phyloP scores from a whole-genome alignment of 1,139 yeast genomes.

The Hemisphaericaspora subhashii region DNA sequence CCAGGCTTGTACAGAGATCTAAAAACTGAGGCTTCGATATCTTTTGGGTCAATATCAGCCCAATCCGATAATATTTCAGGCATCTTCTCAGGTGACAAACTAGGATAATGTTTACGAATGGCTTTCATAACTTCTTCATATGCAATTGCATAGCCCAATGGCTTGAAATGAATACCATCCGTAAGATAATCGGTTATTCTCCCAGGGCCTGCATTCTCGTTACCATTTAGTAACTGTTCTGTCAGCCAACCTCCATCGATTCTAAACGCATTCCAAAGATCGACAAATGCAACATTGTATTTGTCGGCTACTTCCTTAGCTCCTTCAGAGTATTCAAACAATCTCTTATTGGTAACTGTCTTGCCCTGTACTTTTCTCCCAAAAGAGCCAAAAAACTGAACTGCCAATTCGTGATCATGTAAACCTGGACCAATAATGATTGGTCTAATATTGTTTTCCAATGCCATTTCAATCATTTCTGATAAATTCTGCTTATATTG shows the following conservation, averaged over 20 bases:
- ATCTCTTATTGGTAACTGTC: constrained; percentile 25
- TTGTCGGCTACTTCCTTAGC: constrained; percentile 46
- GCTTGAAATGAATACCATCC: constrained; percentile 73
- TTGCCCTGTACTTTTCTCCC: constrained; percentile 13
- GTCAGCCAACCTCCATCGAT: constrained; percentile 18
- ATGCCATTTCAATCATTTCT: constrained; percentile 38
- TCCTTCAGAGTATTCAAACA: constrained; percentile 50
- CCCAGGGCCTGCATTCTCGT: not conserved
- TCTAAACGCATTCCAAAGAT: constrained; percentile 50
- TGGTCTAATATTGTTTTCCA: constrained; percentile 41
- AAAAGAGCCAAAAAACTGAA: not conserved
- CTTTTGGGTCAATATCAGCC: constrained; percentile 27
- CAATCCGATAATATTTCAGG: constrained; percentile 37
- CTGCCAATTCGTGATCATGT: constrained; percentile 37
- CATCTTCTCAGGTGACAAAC: constrained; percentile 40
- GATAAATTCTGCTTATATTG: constrained; percentile 49
- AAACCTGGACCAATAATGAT: constrained; percentile 67
- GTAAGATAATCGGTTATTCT: constrained; percentile 20
- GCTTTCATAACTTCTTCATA: constrained; percentile 40
- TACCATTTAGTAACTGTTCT: constrained; percentile 15
- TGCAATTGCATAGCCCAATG: constrained; percentile 56
- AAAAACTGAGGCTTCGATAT: constrained; percentile 7
- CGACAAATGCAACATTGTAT: constrained; percentile 50
- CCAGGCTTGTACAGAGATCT: not conserved
- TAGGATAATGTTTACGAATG: constrained; percentile 49